These are phyloP conservation scores for Schizophyllum amplum DNA, from an alignment of 1,284 basidiomycete species.

Conservation along the genomic window DNA sequence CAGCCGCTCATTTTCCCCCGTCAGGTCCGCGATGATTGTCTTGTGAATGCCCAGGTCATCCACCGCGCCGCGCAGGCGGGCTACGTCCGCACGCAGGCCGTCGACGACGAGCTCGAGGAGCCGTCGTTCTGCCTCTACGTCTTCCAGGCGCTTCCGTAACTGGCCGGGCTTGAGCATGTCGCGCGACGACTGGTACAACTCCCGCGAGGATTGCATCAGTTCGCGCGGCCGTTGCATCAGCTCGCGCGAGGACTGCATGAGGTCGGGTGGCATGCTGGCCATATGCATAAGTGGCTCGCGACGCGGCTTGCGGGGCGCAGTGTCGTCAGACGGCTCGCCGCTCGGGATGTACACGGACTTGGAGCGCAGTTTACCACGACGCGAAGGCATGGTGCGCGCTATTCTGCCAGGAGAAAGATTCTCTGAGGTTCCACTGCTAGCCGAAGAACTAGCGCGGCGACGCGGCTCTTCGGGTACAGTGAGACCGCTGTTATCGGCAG, in stretches of 20 bases:
- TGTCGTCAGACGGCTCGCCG: neutral
- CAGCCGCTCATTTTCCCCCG: neutral
- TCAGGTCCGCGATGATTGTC: neutral
- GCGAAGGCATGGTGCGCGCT: neutral
- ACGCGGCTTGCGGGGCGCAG: neutral
- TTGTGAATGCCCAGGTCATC: neutral
- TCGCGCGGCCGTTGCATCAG: neutral
- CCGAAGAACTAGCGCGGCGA: neutral
- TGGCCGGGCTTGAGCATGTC: neutral
- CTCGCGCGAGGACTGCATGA: neutral
- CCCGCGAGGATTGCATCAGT: neutral
- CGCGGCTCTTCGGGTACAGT: neutral
- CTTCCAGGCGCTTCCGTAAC: neutral
- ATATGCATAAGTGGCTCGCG: neutral
- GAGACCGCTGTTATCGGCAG: too few relatives aligned
- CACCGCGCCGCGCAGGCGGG: neutral
- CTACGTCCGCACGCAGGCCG: neutral
- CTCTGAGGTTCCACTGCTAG: neutral
- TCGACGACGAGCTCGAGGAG: neutral
- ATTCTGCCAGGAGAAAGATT: neutral
- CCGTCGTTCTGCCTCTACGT: neutral
- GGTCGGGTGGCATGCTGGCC: neutral
- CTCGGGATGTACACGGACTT: neutral
- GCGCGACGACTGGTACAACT: neutral
- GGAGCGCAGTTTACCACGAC: neutral